Base-by-base conservation (phyloP, 441 rosid species). In the Breynia disticha region DNA sequence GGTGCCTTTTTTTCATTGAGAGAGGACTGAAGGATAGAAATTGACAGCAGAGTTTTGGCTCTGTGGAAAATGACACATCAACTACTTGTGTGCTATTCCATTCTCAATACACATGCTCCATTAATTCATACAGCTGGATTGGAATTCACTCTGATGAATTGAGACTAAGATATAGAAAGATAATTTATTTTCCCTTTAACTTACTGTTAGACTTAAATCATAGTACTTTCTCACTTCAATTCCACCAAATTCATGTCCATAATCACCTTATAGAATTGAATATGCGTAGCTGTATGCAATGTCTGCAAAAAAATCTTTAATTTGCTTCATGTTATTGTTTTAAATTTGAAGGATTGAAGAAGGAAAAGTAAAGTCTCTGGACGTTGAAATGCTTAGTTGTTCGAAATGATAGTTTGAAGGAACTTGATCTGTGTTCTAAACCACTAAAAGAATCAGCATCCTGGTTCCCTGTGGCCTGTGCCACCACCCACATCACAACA, bases 41-140 rank as follows among this genome's bases (percentile, higher is more conserved):
- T 48, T 44, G 72, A 62, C 61, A 53, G 8, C 46, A 45, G 15
- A 19, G 16, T 37, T 28, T 22, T 61, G 66, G 24, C 42, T 7
- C 60, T 43, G 42, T 52, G 45, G 68, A 61, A 64, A 61, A 46
- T 48, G 73, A 66, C 46, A 44, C 62, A 14, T 49, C 56, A 67
- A 54, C 70, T 41, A 65, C 67, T 48, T 61, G 57, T 28, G 19
- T 48, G 44, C 54, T 42, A 38, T 24, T 52, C n/a, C 16, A 22
- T 65, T 44, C 19, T 22, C 24, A 56, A 43, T 42, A 46, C 51
- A 50, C 46, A 13, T 64, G 60, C 17, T 37, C 48, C 15, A 52
- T 60, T 51, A 60, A 60, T 50, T 60, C 60, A 54, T 50, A 43
- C 65, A 60, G 72, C 59, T 70, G 67, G 68, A 61, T 42, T 17